These are phyloP conservation scores for Ciborinia camelliae DNA, from an alignment of 2,329 filamentous ascomycete genomes.

Conservation along the genomic window DNA sequence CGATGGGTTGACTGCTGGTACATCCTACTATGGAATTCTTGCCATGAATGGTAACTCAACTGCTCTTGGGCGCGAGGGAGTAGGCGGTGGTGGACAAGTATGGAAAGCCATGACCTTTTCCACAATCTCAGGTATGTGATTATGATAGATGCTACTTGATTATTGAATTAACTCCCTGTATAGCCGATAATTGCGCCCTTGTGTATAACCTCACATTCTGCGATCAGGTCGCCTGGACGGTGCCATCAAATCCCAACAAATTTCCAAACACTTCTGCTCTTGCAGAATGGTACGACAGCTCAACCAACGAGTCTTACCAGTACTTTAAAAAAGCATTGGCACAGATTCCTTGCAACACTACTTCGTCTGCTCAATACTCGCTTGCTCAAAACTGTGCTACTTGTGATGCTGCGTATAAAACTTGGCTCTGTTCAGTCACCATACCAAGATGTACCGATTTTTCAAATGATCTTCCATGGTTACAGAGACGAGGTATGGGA, in stretches of 20 bases:
- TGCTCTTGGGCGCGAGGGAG: constrained; percentile 49
- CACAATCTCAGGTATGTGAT: constrained; percentile 67
- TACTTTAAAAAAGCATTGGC: constrained; percentile 80
- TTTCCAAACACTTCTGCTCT: constrained; percentile 60
- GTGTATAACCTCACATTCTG: constrained; percentile 88
- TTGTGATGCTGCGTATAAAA: constrained; percentile 79
- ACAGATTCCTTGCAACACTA: constrained; percentile 81
- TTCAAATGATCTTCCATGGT: constrained; percentile 48
- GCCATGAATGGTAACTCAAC: constrained; percentile 59
- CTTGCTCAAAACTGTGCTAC: constrained; percentile 72
- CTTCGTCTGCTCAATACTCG: constrained; percentile 71
- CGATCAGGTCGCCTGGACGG: constrained; percentile 82
- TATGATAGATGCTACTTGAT: constrained; percentile 1
- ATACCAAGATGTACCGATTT: constrained; percentile 93
- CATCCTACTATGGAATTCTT: constrained; percentile 69
- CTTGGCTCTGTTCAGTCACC: constrained; percentile 90
- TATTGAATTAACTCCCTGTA: constrained; percentile 20
- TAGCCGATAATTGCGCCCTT: constrained; percentile 78
- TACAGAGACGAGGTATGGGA: constrained; percentile 66
- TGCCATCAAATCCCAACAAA: constrained; percentile 70
- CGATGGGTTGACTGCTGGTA: constrained; percentile 67
- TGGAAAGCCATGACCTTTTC: constrained; percentile 69
- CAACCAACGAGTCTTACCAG: constrained; percentile 64
- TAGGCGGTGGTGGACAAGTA: constrained; percentile 72
- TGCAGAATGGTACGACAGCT: constrained; percentile 71